Evolutionary conservation across 192 early-diverging fungal species (phyloP), one percentile per base, ranked within the genome.

Genomic region (Rhizophagus clarus): DNA sequence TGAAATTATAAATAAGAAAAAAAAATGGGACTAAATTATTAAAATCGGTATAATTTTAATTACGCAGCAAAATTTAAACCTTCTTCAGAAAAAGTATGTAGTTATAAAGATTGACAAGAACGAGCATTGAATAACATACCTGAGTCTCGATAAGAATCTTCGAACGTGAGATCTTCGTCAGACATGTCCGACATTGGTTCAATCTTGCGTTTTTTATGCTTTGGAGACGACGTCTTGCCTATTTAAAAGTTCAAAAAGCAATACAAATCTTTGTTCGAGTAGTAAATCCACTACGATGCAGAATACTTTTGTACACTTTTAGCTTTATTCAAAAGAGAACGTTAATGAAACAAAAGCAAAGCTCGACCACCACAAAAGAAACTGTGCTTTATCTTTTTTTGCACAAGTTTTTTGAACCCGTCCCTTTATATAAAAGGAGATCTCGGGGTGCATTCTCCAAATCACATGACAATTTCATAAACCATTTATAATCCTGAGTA

Each of bases 181-280:
- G 77, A 79, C 14, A 40, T n/a, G 24, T 68, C 77, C 29, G 77
- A 79, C 77, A 79, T 71, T 32, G 51, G 49, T 79, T 79, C 77
- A 61, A 79, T 79, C 62, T 71, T 79, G 14, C 77, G 56, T 60
- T 61, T 79, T 61, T 79, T 79, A 70, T 61, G 20, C 76, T 77
- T 45, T 70, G 67, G 77, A 29, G 77, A 79, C 56, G 77, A 67
- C 77, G 77, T 79, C 51, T 79, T 79, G 77, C 14, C 67, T 66
- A 31, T n/a, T 73, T 26, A 15, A 20, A 72, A 49, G 68, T 40
- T 70, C 32, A 70, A 69, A 70, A 20, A 22, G 20, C 20, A 22
- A 56, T 56, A 56, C 51, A 56, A 56, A 56, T 56, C 51, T 56
- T 56, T 5, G 6, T 56, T 56, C 51, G 6, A 22, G 51, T 56